Evolutionary conservation across 441 rosid genomes (phyloP).

Genomic region (Lepidium campestre): DNA sequence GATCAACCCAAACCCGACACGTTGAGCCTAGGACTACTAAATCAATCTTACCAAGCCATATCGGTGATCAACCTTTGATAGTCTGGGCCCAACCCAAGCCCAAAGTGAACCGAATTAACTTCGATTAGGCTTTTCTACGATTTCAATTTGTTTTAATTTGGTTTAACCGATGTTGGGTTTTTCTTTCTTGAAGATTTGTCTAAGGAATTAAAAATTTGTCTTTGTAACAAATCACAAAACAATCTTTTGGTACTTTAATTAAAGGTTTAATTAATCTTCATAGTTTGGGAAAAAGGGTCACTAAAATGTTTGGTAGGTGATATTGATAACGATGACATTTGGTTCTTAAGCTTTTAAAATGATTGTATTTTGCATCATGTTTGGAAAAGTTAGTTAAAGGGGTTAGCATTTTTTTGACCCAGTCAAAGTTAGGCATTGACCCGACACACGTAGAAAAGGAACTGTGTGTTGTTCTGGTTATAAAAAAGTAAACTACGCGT

Average conservation of each 20-base stretch:
- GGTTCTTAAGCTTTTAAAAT: constrained; percentile 5
- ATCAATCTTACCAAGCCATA: no score
- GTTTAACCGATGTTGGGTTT: no score
- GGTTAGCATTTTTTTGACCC: constrained; percentile 10
- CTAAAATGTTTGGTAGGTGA: constrained; percentile 8
- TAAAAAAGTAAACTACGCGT: constrained; percentile 8
- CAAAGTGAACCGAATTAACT: no score
- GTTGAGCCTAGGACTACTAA: constrained; percentile 17
- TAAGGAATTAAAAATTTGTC: no score
- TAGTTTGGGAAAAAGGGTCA: not conserved
- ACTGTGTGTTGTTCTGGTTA: not conserved
- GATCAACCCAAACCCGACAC: constrained; percentile 29
- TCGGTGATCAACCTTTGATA: no score
- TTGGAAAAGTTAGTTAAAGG: constrained; percentile 15
- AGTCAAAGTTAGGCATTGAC: constrained; percentile 31
- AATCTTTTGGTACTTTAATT: not conserved
- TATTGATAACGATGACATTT: constrained; percentile 17
- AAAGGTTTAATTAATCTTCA: not conserved
- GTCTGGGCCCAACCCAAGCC: no score
- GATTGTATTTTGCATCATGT: constrained; percentile 11
- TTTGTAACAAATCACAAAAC: not conserved
- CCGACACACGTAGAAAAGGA: not conserved
- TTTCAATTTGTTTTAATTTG: no score
- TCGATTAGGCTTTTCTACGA: no score
- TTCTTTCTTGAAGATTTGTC: no score